Base-by-base conservation (phyloP, 352 stramenopile species). In the Phytophthora constricta region DNA sequence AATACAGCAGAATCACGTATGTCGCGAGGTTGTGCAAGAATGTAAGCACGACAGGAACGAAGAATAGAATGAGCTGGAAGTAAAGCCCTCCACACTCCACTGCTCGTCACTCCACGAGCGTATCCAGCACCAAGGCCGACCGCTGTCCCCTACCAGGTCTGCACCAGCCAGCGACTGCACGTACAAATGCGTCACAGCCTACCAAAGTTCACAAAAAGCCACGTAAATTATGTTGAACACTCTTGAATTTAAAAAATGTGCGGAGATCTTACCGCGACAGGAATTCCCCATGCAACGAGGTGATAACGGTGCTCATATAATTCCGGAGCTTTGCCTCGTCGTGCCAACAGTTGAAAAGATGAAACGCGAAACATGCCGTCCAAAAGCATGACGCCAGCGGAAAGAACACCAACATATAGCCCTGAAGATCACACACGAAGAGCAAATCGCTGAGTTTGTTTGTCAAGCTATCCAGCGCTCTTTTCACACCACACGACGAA, bases 301-400 rank as follows among this genome's bases (percentile, higher is more conserved):
- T 92, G 74, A 61, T 93, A 93, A 22, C 83, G 78, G 27, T 65
- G 48, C 52, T 93, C 85, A 50, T 89, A 92, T 11, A 90, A 63
- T 62, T 93, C 85, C 0, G 85, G 81, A 0, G 72, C 72, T 58
- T 92, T 89, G 31, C 51, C 68, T 25, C 62, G 56, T 16, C 74
- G 76, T 2, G 70, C 70, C 2, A 93, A 67, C 53, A 93, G 77
- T 56, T 90, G 82, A 87, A 89, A 26, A 93, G 70, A 58, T 93
- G 82, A 62, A 89, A 92, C 1, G 83, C 82, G 58, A 93, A 93
- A 62, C 85, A 90, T n/a, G 67, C 79, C 10, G 81, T 89, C 85
- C 85, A 93, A 10, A 91, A 45, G 37, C 80, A 85, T 19, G 85
- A 92, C n/a, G 83, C 70, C 17, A 93, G 61, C 33, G 71, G 62